Evolutionary conservation across 176 grass and related monocot species (phyloP), one percentile per base, ranked within the genome.

Genomic region (Ampelocalamus luodianensis): DNA sequence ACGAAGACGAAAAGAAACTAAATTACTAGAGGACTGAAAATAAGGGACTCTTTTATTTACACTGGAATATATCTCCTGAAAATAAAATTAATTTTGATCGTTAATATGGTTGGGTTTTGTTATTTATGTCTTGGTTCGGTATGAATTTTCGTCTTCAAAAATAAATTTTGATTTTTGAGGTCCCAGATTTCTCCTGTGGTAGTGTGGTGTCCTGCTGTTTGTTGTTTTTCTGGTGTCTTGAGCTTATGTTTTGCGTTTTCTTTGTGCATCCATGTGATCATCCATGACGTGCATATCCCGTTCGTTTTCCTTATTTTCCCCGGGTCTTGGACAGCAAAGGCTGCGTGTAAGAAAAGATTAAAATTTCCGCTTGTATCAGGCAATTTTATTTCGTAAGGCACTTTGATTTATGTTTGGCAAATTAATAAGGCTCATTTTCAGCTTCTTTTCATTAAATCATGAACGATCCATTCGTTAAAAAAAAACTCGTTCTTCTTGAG

Each of bases 11-110:
- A 80, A 39, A 14, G 6, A 49, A 76, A 56, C 12, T 34, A 27
- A 63, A 54, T 65, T 15, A 26, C 74, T 39, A 76, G 79, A 56
- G 63, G 71, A 59, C 50, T 20, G 38, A 23, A 74, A 88, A 69
- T 7, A 18, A 42, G 32, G 18, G 22, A 32, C 22, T n/a, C 15
- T 18, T 8, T 53, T 53, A 51, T 18, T 18, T 53, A 53, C 18
- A 53, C 50, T 53, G 18, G 16, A 7, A 49, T 49, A 49, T 5
- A 15, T 49, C 14, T 49, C 13, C 14, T 16, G 48, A 20, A 53
- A 53, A 53, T 18, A 54, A 54, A 54, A 20, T 17, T 20, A 54
- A 54, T 54, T 20, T 8, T 5, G 32, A 34, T 34, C 32, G 5
- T 18, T 18, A 16, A 53, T 23, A 59, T 0, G 22, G 5, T 71